Evolutionary conservation across 305 asterid genomes (phyloP).

Genomic region (Galium porrigens): DNA sequence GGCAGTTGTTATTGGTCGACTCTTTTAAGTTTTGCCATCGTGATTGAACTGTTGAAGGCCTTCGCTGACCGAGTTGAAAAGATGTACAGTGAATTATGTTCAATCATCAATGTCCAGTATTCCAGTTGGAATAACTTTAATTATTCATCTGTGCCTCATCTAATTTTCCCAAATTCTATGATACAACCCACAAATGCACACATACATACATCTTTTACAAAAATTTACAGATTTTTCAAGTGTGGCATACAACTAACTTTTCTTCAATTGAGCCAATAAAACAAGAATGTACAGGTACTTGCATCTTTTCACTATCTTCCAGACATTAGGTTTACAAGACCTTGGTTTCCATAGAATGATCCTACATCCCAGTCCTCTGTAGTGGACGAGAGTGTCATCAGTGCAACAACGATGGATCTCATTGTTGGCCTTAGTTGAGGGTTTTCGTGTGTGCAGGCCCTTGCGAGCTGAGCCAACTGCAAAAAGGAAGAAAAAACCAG

Average conservation of each 20-base stretch:
- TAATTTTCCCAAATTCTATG: neutral
- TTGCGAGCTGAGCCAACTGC: conserved; percentile 74
- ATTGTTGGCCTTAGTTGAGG: conserved; percentile 73
- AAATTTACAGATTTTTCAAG: conserved; percentile 9
- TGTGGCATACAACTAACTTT: neutral
- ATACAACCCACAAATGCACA: neutral
- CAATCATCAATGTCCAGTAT: neutral
- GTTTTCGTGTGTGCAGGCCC: conserved; percentile 69
- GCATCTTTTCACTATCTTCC: conserved; percentile 36
- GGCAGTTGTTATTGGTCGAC: neutral
- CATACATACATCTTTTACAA: neutral
- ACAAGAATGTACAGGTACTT: neutral
- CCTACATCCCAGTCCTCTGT: conserved; percentile 88
- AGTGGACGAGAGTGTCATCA: conserved; percentile 77
- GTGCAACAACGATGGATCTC: conserved; percentile 74
- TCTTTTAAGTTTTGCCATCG: neutral
- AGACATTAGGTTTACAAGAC: conserved; percentile 52
- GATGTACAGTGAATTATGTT: conserved; percentile 4
- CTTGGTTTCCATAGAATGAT: conserved; percentile 59
- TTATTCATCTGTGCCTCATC: neutral
- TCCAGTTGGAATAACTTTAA: neutral
- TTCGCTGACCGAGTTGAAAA: neutral
- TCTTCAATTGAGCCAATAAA: neutral
- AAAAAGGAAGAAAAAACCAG: neutral
- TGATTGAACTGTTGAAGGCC: conserved; percentile 9